Percentiles rank a stretch among this genome's conserved stretches.
Evolutionary conservation across 306 rosid species (phyloP).

Genomic region (Myrica gale): DNA sequence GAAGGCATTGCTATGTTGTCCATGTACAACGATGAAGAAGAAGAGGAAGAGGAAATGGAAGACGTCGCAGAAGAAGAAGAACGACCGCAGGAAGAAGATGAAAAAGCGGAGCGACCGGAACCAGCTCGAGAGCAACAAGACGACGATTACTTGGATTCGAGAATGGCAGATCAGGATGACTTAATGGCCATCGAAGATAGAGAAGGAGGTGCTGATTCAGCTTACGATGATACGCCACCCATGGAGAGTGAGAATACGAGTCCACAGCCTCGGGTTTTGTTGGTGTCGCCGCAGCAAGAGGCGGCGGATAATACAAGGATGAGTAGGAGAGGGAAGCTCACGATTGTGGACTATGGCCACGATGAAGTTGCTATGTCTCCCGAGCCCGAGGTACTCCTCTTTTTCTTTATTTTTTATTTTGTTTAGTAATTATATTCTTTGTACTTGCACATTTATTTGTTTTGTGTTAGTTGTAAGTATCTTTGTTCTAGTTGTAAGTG

Average conservation of each 20-base stretch:
- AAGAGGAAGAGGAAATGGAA: constrained; percentile 50
- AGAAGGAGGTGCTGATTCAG: constrained; percentile 36
- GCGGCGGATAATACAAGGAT: constrained; percentile 29
- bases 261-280: constrained; percentile 29
- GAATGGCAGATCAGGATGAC: constrained; percentile 51
- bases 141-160: constrained; percentile 29
- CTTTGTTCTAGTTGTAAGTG: too few relatives aligned
- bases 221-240: constrained; percentile 30
- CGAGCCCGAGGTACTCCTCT: constrained; percentile 68
- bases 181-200: constrained; percentile 28
- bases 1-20: constrained; percentile 79
- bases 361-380: constrained; percentile 97
- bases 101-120: constrained; percentile 26
- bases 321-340: constrained; percentile 52
- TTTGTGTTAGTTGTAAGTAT: too few relatives aligned
- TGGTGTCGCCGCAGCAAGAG: constrained; percentile 47
- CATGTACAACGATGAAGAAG: constrained; percentile 70
- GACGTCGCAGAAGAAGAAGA: constrained; percentile 18
- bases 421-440: neutral
- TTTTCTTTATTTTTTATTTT: neutral
- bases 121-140: neutral
- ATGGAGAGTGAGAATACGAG: constrained; percentile 33
- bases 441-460: neutral
- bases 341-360: constrained; percentile 86
- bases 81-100: constrained; percentile 44